Percentiles rank a stretch among this genome's conserved stretches.
These are phyloP conservation scores for Cydonia oblonga DNA, from an alignment of 331 rosid genomes.

Conservation along the genomic window DNA sequence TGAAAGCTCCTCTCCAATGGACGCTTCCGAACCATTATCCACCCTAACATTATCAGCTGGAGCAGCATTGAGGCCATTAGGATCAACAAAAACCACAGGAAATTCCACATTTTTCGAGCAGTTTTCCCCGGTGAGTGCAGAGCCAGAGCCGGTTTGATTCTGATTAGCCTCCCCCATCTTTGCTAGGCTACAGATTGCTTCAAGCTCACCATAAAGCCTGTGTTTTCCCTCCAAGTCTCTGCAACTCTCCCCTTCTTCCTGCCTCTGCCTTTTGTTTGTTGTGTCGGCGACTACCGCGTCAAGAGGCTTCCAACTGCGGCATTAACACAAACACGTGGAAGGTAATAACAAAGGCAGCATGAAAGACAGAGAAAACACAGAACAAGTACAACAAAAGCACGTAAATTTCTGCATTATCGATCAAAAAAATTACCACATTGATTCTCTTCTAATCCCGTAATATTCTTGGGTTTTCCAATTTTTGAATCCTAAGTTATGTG, in stretches of 20 bases:
- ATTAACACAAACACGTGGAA: slow-evolving; percentile 5
- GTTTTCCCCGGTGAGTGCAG: slow-evolving; percentile 14
- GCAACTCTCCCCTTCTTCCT: slow-evolving; percentile 3
- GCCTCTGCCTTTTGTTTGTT: slow-evolving; percentile 4
- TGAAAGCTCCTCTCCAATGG: slow-evolving; percentile 7
- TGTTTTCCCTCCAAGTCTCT: slow-evolving; percentile 7
- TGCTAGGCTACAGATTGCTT: slow-evolving; percentile 8
- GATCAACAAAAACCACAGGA: not conserved
- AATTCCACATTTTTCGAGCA: not conserved
- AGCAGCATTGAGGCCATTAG: not conserved
- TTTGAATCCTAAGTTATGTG: slow-evolving; percentile 4
- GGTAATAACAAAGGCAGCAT: not conserved
- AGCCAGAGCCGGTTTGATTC: slow-evolving; percentile 15
- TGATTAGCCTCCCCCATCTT: slow-evolving; percentile 1
- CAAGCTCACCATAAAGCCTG: slow-evolving; percentile 17
- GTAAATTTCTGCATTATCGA: not conserved
- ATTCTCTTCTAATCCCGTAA: not conserved
- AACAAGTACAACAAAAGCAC: not conserved
- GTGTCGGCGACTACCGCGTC: not conserved
- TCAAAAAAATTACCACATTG: slow-evolving; percentile 10
- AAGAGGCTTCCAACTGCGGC: slow-evolving; percentile 5
- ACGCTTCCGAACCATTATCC: not conserved
- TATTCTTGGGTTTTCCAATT: slow-evolving; percentile 10
- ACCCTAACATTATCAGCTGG: not conserved
- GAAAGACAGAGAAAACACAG: not conserved